Conservation (phyloP, 2,329 filamentous ascomycete genomes). For the Elsinoe australis region DNA sequence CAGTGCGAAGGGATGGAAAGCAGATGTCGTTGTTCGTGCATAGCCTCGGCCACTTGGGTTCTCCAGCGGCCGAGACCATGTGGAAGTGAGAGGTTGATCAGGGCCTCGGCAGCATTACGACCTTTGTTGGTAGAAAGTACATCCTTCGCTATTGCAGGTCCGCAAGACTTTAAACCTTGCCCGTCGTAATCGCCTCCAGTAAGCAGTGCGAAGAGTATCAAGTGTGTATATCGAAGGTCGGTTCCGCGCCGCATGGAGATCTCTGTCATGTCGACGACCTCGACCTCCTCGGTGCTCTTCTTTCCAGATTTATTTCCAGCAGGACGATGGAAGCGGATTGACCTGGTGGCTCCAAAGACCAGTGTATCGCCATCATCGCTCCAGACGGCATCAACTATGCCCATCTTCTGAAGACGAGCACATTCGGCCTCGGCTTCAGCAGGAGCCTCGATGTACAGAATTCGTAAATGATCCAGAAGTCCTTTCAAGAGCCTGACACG, state of each 20-base stretch:
- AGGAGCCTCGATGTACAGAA: conserved; percentile 40
- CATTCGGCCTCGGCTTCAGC: conserved; percentile 46
- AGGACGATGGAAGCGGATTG: conserved; percentile 30
- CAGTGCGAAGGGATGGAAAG: not conserved
- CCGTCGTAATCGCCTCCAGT: conserved; percentile 37
- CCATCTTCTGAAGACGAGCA: conserved; percentile 36
- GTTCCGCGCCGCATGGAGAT: conserved; percentile 24
- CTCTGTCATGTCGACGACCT: conserved; percentile 28
- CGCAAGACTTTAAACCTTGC: conserved; percentile 33
- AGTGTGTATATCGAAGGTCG: conserved; percentile 30
- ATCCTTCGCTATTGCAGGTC: conserved; percentile 21
- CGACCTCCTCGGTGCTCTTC: conserved; percentile 25
- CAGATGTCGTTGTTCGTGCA: not conserved
- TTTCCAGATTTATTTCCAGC: conserved; percentile 26
- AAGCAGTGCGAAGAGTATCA: conserved; percentile 37
- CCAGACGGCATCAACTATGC: conserved; percentile 44
- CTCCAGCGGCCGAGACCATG: not conserved
- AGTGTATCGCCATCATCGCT: conserved; percentile 42
- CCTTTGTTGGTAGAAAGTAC: not conserved
- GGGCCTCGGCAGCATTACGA: not conserved
- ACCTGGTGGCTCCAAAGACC: conserved; percentile 41
- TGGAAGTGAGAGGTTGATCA: not conserved
- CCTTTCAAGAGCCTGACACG: conserved; percentile 31
- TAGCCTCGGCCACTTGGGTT: not conserved
- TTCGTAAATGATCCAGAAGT: conserved; percentile 33